Evolutionary conservation across 495 filamentous ascomycete species (phyloP).

Genomic region (Hypoxylon crocopeplum): DNA sequence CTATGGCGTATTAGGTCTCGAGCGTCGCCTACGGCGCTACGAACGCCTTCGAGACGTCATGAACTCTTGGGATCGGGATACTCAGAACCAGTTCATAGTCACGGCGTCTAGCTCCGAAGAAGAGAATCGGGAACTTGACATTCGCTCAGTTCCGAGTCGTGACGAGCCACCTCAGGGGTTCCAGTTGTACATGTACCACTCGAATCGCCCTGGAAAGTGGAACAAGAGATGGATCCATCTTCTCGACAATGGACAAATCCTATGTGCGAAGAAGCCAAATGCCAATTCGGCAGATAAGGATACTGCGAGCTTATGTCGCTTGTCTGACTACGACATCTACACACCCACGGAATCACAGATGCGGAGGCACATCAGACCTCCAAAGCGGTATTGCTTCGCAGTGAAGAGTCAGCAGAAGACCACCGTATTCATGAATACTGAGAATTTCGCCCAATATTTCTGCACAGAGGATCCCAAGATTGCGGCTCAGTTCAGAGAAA

Average conservation of each 20-base stretch:
- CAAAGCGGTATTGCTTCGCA: slow-evolving; percentile 82
- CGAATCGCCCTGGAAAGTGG: slow-evolving; percentile 81
- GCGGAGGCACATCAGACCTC: slow-evolving; percentile 69
- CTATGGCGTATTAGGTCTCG: slow-evolving; percentile 77
- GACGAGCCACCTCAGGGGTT: slow-evolving; percentile 62
- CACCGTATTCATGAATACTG: slow-evolving; percentile 78
- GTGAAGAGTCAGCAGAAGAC: slow-evolving; percentile 94
- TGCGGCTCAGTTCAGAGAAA: slow-evolving; percentile 70
- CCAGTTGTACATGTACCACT: slow-evolving; percentile 77
- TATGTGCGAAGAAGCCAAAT: slow-evolving; percentile 72
- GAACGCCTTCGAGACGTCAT: slow-evolving; percentile 87
- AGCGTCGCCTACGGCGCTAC: slow-evolving; percentile 83
- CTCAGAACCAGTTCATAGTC: slow-evolving; percentile 72
- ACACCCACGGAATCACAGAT: slow-evolving; percentile 69
- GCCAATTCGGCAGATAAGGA: slow-evolving; percentile 64
- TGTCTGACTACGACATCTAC: slow-evolving; percentile 96
- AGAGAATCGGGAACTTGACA: slow-evolving; percentile 50
- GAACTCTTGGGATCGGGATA: slow-evolving; percentile 88
- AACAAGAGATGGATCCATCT: slow-evolving; percentile 83
- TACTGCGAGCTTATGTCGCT: slow-evolving; percentile 73
- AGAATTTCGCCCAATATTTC: slow-evolving; percentile 93
- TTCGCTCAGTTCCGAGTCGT: slow-evolving; percentile 60
- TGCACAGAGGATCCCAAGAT: slow-evolving; percentile 72
- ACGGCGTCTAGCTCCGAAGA: slow-evolving; percentile 42
- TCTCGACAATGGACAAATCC: slow-evolving; percentile 75